These are phyloP conservation scores for Fusarium mexicanum DNA, from an alignment of 2,329 filamentous ascomycete species.

Conservation along the genomic window DNA sequence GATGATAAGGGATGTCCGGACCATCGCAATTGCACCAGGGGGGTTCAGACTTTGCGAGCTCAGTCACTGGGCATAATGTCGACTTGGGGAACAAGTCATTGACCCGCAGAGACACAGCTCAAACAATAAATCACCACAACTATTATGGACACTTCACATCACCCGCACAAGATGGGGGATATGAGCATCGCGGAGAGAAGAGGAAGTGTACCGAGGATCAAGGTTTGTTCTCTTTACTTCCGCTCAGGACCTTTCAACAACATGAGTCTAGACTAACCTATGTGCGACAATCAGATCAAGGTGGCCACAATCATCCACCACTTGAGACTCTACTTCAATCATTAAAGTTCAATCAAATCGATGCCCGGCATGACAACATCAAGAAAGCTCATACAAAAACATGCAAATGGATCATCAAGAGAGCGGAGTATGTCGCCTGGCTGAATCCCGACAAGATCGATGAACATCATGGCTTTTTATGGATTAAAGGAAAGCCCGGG, in stretches of 20 bases:
- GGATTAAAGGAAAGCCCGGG: conserved; percentile 58
- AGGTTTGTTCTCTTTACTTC: neutral
- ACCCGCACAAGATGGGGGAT: fast-evolving
- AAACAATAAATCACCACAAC: neutral
- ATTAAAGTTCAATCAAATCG: conserved; percentile 22
- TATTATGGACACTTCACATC: neutral
- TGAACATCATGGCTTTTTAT: conserved; percentile 51
- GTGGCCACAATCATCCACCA: neutral
- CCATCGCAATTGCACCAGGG: neutral
- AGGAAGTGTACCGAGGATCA: neutral
- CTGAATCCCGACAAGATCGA: neutral
- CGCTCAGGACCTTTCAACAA: fast-evolving
- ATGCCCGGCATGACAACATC: conserved; percentile 16
- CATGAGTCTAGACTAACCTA: neutral
- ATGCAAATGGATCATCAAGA: conserved; percentile 21
- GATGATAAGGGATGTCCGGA: neutral
- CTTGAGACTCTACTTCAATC: neutral
- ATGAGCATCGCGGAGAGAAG: neutral
- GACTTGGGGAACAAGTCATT: neutral
- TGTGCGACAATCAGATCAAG: neutral
- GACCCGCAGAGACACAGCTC: neutral
- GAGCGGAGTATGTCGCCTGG: conserved; percentile 15
- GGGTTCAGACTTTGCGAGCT: neutral
- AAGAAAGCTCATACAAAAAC: conserved; percentile 14
- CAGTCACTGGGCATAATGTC: neutral